Percentiles rank a stretch among this genome's conserved stretches.
phyloP scores from a whole-genome alignment of 495 filamentous ascomycete species.

The Tuber umbilicatum region DNA sequence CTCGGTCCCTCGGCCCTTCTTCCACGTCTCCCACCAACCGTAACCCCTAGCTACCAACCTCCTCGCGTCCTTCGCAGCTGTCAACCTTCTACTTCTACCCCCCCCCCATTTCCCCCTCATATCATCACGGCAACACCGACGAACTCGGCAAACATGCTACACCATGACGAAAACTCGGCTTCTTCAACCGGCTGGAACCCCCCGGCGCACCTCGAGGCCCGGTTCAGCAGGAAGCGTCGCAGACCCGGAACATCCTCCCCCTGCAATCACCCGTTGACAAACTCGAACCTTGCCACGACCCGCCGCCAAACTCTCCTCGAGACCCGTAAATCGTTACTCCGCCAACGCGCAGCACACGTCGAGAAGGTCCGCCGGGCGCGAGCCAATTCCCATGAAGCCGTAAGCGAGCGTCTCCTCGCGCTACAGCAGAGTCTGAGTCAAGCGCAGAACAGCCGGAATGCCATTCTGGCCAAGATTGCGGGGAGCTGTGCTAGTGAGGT shows the following conservation, averaged over 20 bases:
- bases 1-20: background rate
- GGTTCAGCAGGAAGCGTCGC: conserved; percentile 37
- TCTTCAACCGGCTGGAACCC: conserved; percentile 35
- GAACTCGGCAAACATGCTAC: conserved; percentile 17
- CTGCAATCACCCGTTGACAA: conserved; percentile 16
- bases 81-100: conserved; percentile 2
- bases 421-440: conserved; percentile 73
- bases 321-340: conserved; percentile 82
- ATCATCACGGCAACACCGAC: background rate
- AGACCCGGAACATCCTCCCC: conserved; percentile 32
- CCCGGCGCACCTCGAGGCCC: conserved; percentile 38
- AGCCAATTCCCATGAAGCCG: conserved; percentile 71
- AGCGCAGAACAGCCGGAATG: conserved; percentile 86
- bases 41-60: conserved; percentile 1
- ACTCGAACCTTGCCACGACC: conserved; percentile 36
- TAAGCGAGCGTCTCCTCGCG: conserved; percentile 49
- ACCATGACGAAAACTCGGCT: conserved; percentile 28
- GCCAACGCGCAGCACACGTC: conserved; percentile 87
- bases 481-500: conserved; percentile 94
- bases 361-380: conserved; percentile 92
- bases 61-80: background rate
- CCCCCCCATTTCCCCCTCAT: background rate
- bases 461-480: conserved; percentile 84
- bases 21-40: conserved; percentile 8
- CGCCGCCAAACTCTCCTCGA: conserved; percentile 57